Conservation (phyloP, 768 basidiomycete species). For the Plicaturopsis crispa region DNA sequence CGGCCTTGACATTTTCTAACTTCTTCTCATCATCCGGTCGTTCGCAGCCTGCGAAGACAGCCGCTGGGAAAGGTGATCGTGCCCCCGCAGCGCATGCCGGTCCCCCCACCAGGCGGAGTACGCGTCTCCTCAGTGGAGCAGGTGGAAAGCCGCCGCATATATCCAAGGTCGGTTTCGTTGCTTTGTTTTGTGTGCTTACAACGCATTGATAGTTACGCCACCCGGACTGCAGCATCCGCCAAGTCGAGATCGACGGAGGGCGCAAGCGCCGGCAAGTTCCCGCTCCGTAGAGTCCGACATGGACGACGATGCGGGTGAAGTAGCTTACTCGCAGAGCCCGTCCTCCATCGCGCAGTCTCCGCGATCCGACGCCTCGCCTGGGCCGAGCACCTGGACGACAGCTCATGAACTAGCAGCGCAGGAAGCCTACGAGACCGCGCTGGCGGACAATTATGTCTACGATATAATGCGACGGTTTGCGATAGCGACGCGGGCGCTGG, state of each 20-base stretch:
- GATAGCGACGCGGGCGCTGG: constrained; percentile 65
- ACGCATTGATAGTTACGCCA: too few relatives aligned
- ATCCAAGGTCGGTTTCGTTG: constrained; percentile 41
- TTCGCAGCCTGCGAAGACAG: constrained; percentile 66
- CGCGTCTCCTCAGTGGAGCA: constrained; percentile 56
- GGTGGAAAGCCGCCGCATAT: constrained; percentile 39
- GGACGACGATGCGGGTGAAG: constrained; percentile 58
- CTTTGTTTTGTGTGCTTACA: too few relatives aligned
- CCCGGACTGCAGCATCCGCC: constrained; percentile 25
- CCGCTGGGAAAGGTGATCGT: too few relatives aligned
- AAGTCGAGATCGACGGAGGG: constrained; percentile 54
- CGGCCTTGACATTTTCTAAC: constrained; percentile 82
- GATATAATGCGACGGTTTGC: constrained; percentile 78
- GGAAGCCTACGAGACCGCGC: constrained; percentile 60
- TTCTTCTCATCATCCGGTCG: constrained; percentile 81
- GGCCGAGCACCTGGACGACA: constrained; percentile 54
- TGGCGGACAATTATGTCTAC: constrained; percentile 81
- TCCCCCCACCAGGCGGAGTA: constrained; percentile 60
- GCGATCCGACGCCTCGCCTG: constrained; percentile 55
- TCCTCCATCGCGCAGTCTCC: constrained; percentile 54
- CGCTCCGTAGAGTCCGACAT: constrained; percentile 63
- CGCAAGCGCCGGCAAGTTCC: constrained; percentile 43
- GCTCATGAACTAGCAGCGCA: constrained; percentile 66
- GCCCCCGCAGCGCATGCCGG: constrained; percentile 32
- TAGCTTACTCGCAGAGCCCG: constrained; percentile 54